phyloP scores from a whole-genome alignment of 2,329 filamentous ascomycete genomes.

The Aspergillus floridensis region DNA sequence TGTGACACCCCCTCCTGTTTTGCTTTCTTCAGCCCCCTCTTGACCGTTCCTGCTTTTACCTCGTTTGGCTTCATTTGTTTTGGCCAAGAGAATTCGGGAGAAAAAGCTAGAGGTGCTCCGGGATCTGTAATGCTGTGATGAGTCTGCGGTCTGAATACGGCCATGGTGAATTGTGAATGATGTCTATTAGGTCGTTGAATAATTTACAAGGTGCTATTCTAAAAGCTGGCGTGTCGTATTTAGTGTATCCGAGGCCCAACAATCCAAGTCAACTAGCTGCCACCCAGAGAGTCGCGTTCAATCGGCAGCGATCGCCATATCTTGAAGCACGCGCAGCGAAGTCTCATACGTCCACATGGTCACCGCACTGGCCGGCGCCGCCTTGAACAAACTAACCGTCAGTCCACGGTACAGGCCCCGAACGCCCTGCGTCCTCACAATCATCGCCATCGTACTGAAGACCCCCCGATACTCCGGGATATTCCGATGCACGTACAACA shows the following conservation, averaged over 20 bases:
- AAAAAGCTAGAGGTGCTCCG: not conserved
- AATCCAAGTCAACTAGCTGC: not conserved
- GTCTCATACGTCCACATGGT: conserved; percentile 95
- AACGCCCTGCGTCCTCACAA: conserved; percentile 69
- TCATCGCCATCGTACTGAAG: conserved; percentile 62
- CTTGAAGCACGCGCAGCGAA: conserved; percentile 60
- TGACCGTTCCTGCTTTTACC: conserved; percentile 4
- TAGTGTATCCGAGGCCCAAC: not conserved
- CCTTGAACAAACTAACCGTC: conserved; percentile 85
- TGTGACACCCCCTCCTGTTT: conserved; percentile 27
- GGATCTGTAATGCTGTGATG: not conserved
- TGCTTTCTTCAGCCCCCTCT: conserved; percentile 20
- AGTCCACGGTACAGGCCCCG: conserved; percentile 84
- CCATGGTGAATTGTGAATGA: not conserved
- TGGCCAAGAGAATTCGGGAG: conserved; percentile 8
- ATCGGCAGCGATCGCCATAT: conserved; percentile 29
- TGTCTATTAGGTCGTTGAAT: not conserved
- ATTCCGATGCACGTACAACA: conserved; percentile 75
- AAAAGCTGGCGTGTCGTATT: not conserved
- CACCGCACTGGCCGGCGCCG: conserved; percentile 85
- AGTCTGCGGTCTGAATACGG: not conserved
- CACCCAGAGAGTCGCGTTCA: conserved; percentile 4
- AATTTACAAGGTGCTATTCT: conserved; percentile 9
- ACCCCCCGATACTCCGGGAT: conserved; percentile 81
- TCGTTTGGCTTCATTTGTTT: conserved; percentile 8